These are phyloP conservation scores for Crithidia brevicula DNA, from an alignment of 208 protist genomes.

Conservation along the genomic window DNA sequence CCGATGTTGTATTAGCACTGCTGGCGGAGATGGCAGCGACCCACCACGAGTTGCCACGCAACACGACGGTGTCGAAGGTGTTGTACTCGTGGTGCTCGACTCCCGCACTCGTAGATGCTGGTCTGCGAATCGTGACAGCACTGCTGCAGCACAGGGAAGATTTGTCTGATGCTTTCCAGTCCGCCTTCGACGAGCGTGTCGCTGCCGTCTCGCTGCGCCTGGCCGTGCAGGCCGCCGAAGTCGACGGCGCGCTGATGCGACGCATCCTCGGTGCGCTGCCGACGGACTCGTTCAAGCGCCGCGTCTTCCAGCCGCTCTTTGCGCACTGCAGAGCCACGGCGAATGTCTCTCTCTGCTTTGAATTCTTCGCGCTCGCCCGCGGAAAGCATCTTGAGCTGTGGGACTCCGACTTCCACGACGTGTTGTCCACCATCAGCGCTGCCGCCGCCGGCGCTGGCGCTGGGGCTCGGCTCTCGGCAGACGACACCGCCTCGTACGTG, in stretches of 20 bases:
- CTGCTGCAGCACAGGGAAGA: slow-evolving; percentile 32
- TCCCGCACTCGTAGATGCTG: slow-evolving; percentile 32
- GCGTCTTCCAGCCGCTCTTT: slow-evolving; percentile 73
- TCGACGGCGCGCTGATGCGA: slow-evolving; percentile 38
- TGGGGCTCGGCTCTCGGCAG: not conserved
- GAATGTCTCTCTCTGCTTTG: slow-evolving; percentile 46
- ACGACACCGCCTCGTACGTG: not conserved
- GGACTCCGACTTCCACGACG: slow-evolving; percentile 76
- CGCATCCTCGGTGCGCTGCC: slow-evolving; percentile 57
- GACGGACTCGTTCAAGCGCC: slow-evolving; percentile 52
- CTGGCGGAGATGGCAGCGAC: slow-evolving; percentile 49
- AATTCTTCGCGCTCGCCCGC: slow-evolving; percentile 44
- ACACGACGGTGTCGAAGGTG: slow-evolving; percentile 58
- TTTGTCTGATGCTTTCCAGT: slow-evolving; percentile 27
- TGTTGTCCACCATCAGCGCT: slow-evolving; percentile 45
- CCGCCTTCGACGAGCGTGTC: slow-evolving; percentile 70
- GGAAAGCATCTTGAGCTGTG: slow-evolving; percentile 69
- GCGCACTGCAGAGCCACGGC: slow-evolving; percentile 36
- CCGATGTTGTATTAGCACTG: slow-evolving; percentile 33
- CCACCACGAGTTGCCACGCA: slow-evolving; percentile 60
- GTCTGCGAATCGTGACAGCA: slow-evolving; percentile 29
- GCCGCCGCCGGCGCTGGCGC: not conserved
- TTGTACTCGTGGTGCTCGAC: slow-evolving; percentile 54
- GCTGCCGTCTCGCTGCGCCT: slow-evolving; percentile 72
- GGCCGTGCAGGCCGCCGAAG: slow-evolving; percentile 13